These are phyloP conservation scores for Rhodotorula diobovata DNA, from an alignment of 768 basidiomycete species.

Conservation along the genomic window DNA sequence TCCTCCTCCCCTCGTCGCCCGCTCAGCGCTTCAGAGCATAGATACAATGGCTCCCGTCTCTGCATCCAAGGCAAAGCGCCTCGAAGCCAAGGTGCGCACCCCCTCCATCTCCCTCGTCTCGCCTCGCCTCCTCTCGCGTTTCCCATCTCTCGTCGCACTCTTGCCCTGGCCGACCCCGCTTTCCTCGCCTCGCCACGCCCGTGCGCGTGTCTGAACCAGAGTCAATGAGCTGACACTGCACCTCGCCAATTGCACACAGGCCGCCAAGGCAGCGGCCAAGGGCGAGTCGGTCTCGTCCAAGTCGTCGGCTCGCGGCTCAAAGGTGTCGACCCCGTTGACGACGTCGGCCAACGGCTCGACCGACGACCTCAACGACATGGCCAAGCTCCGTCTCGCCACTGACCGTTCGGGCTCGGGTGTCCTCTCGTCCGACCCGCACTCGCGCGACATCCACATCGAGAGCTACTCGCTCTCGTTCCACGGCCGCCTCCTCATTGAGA, in stretches of 20 bases:
- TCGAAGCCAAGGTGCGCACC: conserved; percentile 71
- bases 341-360: conserved; percentile 73
- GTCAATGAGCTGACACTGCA: too few species aligned
- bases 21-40: neutral
- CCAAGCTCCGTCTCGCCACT: conserved; percentile 79
- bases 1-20: neutral
- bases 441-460: conserved; percentile 96
- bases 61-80: conserved; percentile 68
- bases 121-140: neutral
- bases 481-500: conserved; percentile 64
- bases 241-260: conserved; percentile 47
- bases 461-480: conserved; percentile 95
- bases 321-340: conserved; percentile 73
- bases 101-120: neutral
- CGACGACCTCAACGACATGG: conserved; percentile 75
- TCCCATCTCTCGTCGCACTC: neutral
- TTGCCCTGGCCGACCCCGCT: too few species aligned
- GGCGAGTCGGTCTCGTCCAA: conserved; percentile 49
- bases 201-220: neutral
- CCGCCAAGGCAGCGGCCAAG: conserved; percentile 55
- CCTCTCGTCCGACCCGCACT: conserved; percentile 82
- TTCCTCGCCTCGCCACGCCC: neutral
- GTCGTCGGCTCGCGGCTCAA: conserved; percentile 55
- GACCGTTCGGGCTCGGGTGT: conserved; percentile 82
- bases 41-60: conserved; percentile 27